These are phyloP conservation scores for Plasmodium inui DNA, from an alignment of 169 alveolate species.

Conservation along the genomic window DNA sequence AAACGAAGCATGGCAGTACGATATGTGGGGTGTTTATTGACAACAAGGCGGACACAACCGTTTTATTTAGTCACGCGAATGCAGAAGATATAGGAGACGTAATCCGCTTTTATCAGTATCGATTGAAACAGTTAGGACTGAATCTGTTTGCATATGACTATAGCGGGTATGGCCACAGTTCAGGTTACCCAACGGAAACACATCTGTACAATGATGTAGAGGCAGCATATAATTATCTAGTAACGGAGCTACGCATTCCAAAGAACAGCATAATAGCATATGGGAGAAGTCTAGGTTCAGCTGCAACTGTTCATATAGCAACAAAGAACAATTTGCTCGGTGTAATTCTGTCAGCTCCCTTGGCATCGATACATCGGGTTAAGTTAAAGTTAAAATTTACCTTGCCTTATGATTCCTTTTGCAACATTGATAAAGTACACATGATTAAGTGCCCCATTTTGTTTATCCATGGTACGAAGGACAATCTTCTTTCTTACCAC, in stretches of 20 bases:
- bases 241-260: slow-evolving; percentile 79
- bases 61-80: slow-evolving; percentile 91
- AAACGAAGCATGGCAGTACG: slow-evolving; percentile 79
- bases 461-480: slow-evolving; percentile 93
- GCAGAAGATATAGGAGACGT: slow-evolving; percentile 91
- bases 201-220: slow-evolving; percentile 89
- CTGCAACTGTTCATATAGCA: slow-evolving; percentile 91
- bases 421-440: slow-evolving; percentile 90
- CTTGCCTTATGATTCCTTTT: slow-evolving; percentile 93
- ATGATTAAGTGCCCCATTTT: slow-evolving; percentile 86
- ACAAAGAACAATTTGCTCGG: slow-evolving; percentile 85
- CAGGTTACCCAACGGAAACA: slow-evolving; percentile 87
- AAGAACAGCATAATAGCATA: slow-evolving; percentile 85
- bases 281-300: slow-evolving; percentile 95
- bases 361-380: slow-evolving; percentile 89
- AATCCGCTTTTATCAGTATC: slow-evolving; percentile 74
- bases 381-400: slow-evolving; percentile 87
- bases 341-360: slow-evolving; percentile 90
- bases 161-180: slow-evolving; percentile 88
- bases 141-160: slow-evolving; percentile 89
- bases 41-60: slow-evolving; percentile 84
- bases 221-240: slow-evolving; percentile 88
- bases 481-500: slow-evolving; percentile 90
- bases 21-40: slow-evolving; percentile 82
- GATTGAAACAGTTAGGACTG: slow-evolving; percentile 77